Evolutionary conservation across 208 protist species (phyloP), one percentile per base, ranked within the genome.

Genomic region (Blechomonas ayalai): DNA sequence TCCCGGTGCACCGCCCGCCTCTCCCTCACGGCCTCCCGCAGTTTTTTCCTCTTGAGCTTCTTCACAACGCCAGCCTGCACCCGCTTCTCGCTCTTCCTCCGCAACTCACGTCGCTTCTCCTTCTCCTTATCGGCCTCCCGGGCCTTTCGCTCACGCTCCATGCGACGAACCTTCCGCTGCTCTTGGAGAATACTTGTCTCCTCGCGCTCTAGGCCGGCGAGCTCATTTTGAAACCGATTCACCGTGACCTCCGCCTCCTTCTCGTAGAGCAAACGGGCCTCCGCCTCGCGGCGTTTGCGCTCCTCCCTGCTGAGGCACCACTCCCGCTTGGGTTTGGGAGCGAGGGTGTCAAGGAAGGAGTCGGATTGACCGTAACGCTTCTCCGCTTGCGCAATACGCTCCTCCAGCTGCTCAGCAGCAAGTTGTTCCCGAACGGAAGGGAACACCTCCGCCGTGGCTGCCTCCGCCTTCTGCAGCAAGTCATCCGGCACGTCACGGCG

Each of bases 1-100:
- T 56, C 73, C 4, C 82, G 67, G n/a, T 71, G 52, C n/a, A 52
- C 76, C 3, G 73, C 73, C 18, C 85, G 81, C 29, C 52, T 49
- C 64, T 78, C 76, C 53, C 73, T 75, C 0, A 59, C 44, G 2
- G 85, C 73, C 18, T 82, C 71, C 20, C 85, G 58, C 1, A 94
- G 58, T 70, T 87, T 90, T 20, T 66, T 65, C 66, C 85, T 77
- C 64, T 94, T 94, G 19, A 90, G 59, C 55, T 94, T 90, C 63
- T 90, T 90, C 27, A 94, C 62, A 0, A 73, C 64, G 16, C 81
- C 81, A 1, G 75, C 79, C 48, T 89, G 57, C 1, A 94, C 35
- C 62, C 84, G 85, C 63, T 90, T 81, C 52, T 81, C 69, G 10
- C 52, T 50, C 76, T 90, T 90, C 58, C 67, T 60, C 34, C 75